Evolutionary conservation across 441 rosid genomes (phyloP).

Genomic region (Capsella rubella): DNA sequence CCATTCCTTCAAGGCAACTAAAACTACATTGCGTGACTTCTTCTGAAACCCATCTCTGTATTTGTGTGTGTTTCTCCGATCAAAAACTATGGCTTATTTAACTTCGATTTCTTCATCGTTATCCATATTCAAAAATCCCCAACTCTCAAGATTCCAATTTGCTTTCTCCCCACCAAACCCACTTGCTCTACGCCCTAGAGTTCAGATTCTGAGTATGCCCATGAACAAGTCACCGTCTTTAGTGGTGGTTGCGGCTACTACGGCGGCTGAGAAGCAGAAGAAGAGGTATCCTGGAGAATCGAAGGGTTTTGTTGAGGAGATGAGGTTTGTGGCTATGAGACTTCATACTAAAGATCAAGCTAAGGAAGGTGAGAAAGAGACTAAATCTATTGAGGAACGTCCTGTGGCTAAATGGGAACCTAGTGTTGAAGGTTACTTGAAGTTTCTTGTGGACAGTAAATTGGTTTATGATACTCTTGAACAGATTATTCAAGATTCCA

Average conservation of each 20-base stretch:
- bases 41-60: slow-evolving; percentile 34
- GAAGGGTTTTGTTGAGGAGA: slow-evolving; percentile 96
- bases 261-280: slow-evolving; percentile 73
- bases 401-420: slow-evolving; percentile 82
- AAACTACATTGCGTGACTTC: slow-evolving; percentile 42
- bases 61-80: slow-evolving; percentile 3
- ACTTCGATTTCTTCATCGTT: slow-evolving; percentile 58
- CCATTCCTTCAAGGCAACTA: slow-evolving; percentile 36
- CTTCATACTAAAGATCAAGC: slow-evolving; percentile 90
- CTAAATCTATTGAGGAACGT: slow-evolving; percentile 71
- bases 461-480: slow-evolving; percentile 89
- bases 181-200: slow-evolving; percentile 25
- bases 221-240: slow-evolving; percentile 47
- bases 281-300: slow-evolving; percentile 87
- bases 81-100: slow-evolving; percentile 67
- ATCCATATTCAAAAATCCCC: slow-evolving; percentile 53
- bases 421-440: slow-evolving; percentile 80
- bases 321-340: slow-evolving; percentile 95
- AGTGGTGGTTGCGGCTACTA: slow-evolving; percentile 61
- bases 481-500: slow-evolving; percentile 62
- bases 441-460: slow-evolving; percentile 86
- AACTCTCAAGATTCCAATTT: slow-evolving; percentile 37
- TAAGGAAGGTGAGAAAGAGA: slow-evolving; percentile 87
- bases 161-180: slow-evolving; percentile 44
- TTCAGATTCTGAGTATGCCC: slow-evolving; percentile 47